A percentile compares a stretch with the other conserved stretches of the same genome.
phyloP scores from a whole-genome alignment of 805 yeast species.

The Torulaspora maleeae region DNA sequence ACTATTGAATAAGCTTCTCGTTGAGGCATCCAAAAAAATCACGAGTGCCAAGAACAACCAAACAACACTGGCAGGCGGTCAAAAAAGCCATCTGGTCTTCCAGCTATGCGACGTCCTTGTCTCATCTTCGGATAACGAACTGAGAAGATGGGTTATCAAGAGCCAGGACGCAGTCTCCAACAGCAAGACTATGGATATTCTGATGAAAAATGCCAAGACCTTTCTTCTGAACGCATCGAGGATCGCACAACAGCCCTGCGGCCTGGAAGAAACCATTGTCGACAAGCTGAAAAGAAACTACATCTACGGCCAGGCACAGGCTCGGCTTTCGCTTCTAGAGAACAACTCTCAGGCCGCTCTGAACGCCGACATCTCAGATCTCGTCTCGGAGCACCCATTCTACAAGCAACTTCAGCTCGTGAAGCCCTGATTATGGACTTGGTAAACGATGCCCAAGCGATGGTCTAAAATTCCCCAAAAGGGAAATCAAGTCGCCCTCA shows the following conservation, averaged over 20 bases:
- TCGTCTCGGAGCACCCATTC: constrained; percentile 23
- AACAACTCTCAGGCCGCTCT: not conserved
- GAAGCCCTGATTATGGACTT: too few species aligned
- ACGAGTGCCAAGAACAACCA: constrained; percentile 15
- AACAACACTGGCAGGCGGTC: constrained; percentile 13
- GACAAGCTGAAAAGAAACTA: constrained; percentile 32
- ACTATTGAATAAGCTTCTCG: constrained; percentile 17
- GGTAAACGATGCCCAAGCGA: too few species aligned
- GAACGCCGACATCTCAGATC: constrained; percentile 12
- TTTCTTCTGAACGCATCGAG: constrained; percentile 23
- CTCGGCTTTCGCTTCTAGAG: constrained; percentile 17
- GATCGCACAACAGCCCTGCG: constrained; percentile 30
- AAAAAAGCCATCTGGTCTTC: constrained; percentile 26
- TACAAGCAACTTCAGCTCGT: constrained; percentile 4
- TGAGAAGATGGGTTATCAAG: constrained; percentile 21
- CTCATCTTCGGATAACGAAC: constrained; percentile 27
- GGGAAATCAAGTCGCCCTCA: too few species aligned
- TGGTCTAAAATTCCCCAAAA: too few species aligned
- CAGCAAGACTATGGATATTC: constrained; percentile 13
- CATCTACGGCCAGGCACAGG: constrained; percentile 24
- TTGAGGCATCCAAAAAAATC: constrained; percentile 14
- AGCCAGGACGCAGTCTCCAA: constrained; percentile 1
- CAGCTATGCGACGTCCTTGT: constrained; percentile 27
- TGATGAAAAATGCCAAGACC: constrained; percentile 27
- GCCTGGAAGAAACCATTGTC: constrained; percentile 29